Evolutionary conservation across 1,284 basidiomycete genomes (phyloP).

Genomic region (Cutaneotrichosporon arboriforme): DNA sequence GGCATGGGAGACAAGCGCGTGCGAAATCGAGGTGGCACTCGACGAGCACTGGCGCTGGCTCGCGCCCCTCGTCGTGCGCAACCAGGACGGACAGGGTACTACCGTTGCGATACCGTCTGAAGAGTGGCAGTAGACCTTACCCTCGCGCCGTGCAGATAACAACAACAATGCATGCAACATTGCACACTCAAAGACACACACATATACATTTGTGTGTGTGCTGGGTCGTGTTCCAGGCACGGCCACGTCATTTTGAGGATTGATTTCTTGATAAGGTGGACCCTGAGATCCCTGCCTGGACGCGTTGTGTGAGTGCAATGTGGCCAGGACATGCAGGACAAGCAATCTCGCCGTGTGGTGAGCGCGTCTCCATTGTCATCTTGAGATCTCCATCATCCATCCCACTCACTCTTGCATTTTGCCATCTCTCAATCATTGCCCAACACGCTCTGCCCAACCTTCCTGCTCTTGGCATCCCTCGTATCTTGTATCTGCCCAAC

Average conservation of each 20-base stretch:
- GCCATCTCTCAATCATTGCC: background rate
- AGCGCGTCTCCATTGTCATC: background rate
- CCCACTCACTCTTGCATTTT: background rate
- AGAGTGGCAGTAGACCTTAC: slow-evolving; percentile 1
- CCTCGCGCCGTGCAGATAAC: no score
- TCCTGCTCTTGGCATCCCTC: background rate
- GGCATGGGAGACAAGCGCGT: background rate
- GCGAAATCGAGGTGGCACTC: background rate
- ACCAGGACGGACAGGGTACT: slow-evolving; percentile 9
- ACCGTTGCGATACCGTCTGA: background rate
- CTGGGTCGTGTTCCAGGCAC: no score
- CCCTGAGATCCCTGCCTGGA: no score
- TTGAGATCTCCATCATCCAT: background rate
- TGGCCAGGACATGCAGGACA: background rate
- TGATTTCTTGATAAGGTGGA: no score
- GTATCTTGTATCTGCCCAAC: background rate
- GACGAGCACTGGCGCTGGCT: background rate
- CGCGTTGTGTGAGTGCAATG: background rate
- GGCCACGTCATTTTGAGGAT: no score
- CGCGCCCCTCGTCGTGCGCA: slow-evolving; percentile 8
- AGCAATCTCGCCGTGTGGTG: no score
- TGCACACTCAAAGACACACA: no score
- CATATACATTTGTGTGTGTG: no score
- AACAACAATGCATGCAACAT: no score
- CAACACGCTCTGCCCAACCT: background rate